These are phyloP conservation scores for Cyclaneusma minus DNA, from an alignment of 2,329 filamentous ascomycete species.

Conservation along the genomic window DNA sequence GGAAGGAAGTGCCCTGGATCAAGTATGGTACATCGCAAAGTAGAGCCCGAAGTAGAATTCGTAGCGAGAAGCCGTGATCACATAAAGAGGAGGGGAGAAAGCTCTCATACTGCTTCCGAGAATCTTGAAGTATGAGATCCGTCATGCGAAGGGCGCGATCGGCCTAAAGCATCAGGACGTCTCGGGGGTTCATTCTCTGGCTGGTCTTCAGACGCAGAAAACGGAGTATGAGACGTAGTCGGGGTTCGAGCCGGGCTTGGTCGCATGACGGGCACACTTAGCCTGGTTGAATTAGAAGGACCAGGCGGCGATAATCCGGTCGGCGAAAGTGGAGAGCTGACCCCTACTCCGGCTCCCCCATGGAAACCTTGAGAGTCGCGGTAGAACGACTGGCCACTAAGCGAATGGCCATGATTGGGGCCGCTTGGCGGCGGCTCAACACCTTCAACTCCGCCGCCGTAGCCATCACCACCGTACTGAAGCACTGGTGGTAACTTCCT, in stretches of 20 bases:
- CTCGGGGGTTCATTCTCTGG: constrained; percentile 9
- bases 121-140: constrained; percentile 28
- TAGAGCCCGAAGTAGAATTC: too few species aligned
- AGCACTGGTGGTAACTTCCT: constrained; percentile 49
- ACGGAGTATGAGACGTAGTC: constrained; percentile 37
- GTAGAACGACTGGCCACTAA: constrained; percentile 36
- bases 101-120: constrained; percentile 26
- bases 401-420: constrained; percentile 21
- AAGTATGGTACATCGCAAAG: too few species aligned
- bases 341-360: constrained; percentile 10
- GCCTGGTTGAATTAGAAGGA: constrained; percentile 15
- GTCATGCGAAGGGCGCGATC: constrained; percentile 27
- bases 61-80: too few species aligned
- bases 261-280: constrained; percentile 36
- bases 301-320: constrained; percentile 18
- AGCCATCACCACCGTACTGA: constrained; percentile 46
- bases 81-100: constrained; percentile 1
- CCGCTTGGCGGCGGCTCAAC: constrained; percentile 13
- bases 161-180: constrained; percentile 19
- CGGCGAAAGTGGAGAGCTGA: constrained; percentile 4
- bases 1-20: too few species aligned
- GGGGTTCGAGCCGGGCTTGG: constrained; percentile 52
- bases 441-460: constrained; percentile 30
- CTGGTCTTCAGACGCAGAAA: constrained; percentile 20
- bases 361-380: constrained; percentile 33